These are phyloP conservation scores for Diaporthe capsici DNA, from an alignment of 2,329 filamentous ascomycete genomes.

Conservation along the genomic window DNA sequence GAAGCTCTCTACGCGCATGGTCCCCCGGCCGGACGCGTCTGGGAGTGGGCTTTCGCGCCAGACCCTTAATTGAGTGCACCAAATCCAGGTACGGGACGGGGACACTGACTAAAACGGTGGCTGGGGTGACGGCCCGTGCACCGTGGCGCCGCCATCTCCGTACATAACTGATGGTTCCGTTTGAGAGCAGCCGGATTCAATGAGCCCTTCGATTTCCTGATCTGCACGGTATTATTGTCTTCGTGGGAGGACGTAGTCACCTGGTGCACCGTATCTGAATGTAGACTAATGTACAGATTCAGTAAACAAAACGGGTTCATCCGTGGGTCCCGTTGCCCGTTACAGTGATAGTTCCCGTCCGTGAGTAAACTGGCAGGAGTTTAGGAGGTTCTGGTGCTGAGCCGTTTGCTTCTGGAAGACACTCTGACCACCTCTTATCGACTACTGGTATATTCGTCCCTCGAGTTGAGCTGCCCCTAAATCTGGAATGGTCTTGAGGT, in stretches of 20 bases:
- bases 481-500: no score
- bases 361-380: not conserved
- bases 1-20: conserved; percentile 35
- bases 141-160: conserved; percentile 1
- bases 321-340: not conserved
- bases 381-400: not conserved
- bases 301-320: no score
- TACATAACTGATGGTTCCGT: not conserved
- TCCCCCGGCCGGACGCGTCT: conserved; percentile 24
- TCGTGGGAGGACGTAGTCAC: not conserved
- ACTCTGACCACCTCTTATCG: conserved; percentile 1
- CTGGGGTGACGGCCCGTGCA: conserved; percentile 19
- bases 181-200: not conserved
- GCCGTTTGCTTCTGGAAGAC: conserved; percentile 22
- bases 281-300: not conserved
- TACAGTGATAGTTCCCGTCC: not conserved
- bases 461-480: no score
- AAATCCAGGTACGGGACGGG: not conserved
- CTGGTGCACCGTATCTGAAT: not conserved
- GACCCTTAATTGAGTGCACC: conserved; percentile 29
- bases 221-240: not conserved
- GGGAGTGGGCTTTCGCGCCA: conserved; percentile 36
- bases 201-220: not conserved
- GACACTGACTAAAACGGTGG: conserved; percentile 25
- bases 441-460: no score